These are phyloP conservation scores for Mycena rosella DNA, from an alignment of 768 basidiomycete genomes.

Conservation along the genomic window DNA sequence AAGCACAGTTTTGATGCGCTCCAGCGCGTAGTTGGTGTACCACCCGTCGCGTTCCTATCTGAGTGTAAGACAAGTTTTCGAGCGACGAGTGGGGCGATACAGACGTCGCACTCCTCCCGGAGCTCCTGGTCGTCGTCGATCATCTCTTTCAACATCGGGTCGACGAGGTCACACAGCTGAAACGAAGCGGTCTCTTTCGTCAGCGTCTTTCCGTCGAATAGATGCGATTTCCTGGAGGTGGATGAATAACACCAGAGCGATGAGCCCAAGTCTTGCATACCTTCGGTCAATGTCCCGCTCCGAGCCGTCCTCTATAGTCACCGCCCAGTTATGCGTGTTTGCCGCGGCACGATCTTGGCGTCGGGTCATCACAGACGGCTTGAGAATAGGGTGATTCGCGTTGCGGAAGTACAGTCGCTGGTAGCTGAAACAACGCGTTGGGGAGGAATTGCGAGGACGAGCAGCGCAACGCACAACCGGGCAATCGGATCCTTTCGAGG, in stretches of 20 bases:
- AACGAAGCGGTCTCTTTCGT: constrained; percentile 92
- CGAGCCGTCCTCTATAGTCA: constrained; percentile 49
- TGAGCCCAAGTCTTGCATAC: constrained; percentile 42
- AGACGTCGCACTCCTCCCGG: constrained; percentile 80
- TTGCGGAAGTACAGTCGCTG: constrained; percentile 94
- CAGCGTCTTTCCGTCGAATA: constrained; percentile 88
- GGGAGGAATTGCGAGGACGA: not conserved
- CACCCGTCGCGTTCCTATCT: constrained; percentile 87
- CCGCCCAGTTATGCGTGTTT: constrained; percentile 53
- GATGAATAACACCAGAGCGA: constrained; percentile 17
- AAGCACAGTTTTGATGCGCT: constrained; percentile 86
- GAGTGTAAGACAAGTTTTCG: constrained; percentile 2
- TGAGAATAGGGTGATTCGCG: constrained; percentile 81
- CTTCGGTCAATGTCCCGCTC: constrained; percentile 58
- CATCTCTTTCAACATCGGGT: constrained; percentile 86
- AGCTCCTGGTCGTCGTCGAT: constrained; percentile 80
- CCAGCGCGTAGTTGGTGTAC: constrained; percentile 83
- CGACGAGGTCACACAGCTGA: constrained; percentile 93
- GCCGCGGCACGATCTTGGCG: constrained; percentile 68
- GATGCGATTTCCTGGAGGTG: constrained; percentile 72
- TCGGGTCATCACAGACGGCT: constrained; percentile 81
- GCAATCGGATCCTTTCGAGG: constrained; percentile 81
- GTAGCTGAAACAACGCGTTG: constrained; percentile 66
- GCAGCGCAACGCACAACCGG: constrained; percentile 71
- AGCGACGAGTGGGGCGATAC: constrained; percentile 43